These are phyloP conservation scores for Ogataea chonburiensis DNA, from an alignment of 805 yeast species.

Conservation along the genomic window DNA sequence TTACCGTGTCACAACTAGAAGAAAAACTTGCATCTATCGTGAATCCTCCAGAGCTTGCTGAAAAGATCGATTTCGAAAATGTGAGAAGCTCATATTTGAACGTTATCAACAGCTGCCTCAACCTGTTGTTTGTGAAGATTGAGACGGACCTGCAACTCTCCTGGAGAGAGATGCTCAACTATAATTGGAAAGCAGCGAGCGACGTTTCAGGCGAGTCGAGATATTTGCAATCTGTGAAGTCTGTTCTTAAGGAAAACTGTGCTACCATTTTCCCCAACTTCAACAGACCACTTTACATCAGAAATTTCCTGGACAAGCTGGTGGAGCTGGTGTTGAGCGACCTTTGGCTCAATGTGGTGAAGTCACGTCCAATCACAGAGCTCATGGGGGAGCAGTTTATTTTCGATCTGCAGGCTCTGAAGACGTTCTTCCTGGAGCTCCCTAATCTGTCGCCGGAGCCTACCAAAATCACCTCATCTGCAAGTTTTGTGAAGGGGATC, in stretches of 20 bases:
- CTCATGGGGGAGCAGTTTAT: constrained; percentile 77
- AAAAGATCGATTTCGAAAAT: constrained; percentile 50
- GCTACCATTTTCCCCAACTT: constrained; percentile 53
- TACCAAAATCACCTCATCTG: constrained; percentile 28
- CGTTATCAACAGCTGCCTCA: constrained; percentile 57
- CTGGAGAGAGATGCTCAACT: constrained; percentile 81
- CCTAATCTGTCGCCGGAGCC: constrained; percentile 46
- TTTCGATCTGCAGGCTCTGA: constrained; percentile 67
- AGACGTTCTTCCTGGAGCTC: constrained; percentile 47
- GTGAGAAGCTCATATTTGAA: constrained; percentile 57
- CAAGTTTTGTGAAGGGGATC: constrained; percentile 28
- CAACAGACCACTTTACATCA: constrained; percentile 65
- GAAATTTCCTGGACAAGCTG: constrained; percentile 73
- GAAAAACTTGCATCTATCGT: constrained; percentile 49
- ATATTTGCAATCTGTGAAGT: constrained; percentile 60
- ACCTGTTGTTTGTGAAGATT: constrained; percentile 54
- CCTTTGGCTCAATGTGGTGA: constrained; percentile 55
- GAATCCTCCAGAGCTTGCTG: constrained; percentile 34
- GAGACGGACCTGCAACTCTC: constrained; percentile 60
- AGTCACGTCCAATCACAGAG: constrained; percentile 66
- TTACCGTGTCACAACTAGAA: constrained; percentile 75
- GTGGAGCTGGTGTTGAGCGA: constrained; percentile 62
- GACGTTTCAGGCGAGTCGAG: constrained; percentile 71
- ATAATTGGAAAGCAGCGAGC: constrained; percentile 67
- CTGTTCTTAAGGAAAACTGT: constrained; percentile 45